A percentile compares a stretch with the other conserved stretches of the same genome.
These are phyloP conservation scores for Geotrichum europaeum DNA, from an alignment of 1,139 yeast genomes.

Conservation along the genomic window DNA sequence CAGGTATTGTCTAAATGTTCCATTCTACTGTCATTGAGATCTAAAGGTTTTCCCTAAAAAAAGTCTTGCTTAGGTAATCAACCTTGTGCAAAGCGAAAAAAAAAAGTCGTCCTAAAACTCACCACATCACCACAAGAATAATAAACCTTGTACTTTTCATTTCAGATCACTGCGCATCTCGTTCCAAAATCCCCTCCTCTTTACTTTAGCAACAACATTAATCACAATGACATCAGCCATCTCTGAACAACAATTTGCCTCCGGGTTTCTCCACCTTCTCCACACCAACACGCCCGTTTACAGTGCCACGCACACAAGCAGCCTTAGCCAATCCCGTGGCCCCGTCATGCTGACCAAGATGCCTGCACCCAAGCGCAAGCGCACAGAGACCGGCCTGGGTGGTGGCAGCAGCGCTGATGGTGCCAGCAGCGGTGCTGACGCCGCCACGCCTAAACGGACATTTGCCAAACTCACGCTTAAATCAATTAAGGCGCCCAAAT, in stretches of 20 bases:
- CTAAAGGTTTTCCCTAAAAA: too few species aligned
- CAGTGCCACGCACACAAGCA: slow-evolving; percentile 2
- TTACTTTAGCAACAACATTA: too few species aligned
- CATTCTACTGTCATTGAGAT: too few species aligned
- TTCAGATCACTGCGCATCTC: too few species aligned
- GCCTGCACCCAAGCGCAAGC: slow-evolving; percentile 4
- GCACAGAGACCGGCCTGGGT: not conserved
- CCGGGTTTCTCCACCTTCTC: slow-evolving; percentile 7
- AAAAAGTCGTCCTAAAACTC: too few species aligned
- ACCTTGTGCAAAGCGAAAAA: too few species aligned
- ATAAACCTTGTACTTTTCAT: too few species aligned
- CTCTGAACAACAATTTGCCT: slow-evolving; percentile 5
- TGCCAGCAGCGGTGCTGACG: not conserved
- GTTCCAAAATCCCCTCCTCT: not conserved
- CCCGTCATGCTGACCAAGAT: slow-evolving; percentile 3
- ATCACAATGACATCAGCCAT: slow-evolving; percentile 1
- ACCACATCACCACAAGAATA: too few species aligned
- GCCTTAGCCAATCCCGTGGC: not conserved
- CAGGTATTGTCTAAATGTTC: too few species aligned
- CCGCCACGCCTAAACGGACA: not conserved
- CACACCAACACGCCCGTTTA: slow-evolving; percentile 2
- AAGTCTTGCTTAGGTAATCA: too few species aligned
- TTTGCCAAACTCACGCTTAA: slow-evolving; percentile 5
- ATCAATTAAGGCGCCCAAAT: slow-evolving; percentile 10
- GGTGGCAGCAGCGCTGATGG: not conserved